Evolutionary conservation across 495 filamentous ascomycete species (phyloP).

Genomic region (Pyrenula aspistea): DNA sequence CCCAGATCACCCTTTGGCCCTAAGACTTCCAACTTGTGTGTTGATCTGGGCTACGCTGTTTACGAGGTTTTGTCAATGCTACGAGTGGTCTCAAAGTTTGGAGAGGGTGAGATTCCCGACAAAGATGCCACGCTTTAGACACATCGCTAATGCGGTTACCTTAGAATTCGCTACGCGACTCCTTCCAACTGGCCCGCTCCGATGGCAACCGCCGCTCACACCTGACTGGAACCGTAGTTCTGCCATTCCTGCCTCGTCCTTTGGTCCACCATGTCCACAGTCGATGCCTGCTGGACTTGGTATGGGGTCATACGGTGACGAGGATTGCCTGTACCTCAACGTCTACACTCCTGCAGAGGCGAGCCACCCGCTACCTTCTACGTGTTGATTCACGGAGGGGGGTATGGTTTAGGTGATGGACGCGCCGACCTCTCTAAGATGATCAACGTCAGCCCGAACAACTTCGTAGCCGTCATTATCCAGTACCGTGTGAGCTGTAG

Average conservation of each 20-base stretch:
- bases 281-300: neutral
- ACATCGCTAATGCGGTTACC: too few relatives aligned
- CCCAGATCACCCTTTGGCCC: too few relatives aligned
- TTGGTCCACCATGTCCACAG: neutral
- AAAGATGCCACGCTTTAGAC: too few relatives aligned
- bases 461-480: neutral
- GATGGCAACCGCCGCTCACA: neutral
- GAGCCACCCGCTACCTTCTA: neutral
- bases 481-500: neutral
- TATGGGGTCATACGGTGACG: constrained; percentile 1
- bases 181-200: neutral
- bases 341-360: constrained; percentile 20
- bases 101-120: neutral
- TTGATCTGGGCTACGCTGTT: neutral
- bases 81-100: neutral
- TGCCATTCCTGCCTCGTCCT: neutral
- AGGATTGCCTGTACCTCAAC: constrained; percentile 28
- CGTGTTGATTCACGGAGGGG: neutral
- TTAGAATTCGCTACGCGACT: neutral
- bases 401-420: neutral
- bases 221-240: neutral
- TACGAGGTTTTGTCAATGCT: neutral
- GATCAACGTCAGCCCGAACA: neutral
- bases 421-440: neutral
- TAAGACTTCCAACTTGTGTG: too few relatives aligned